Evolutionary conservation across 768 basidiomycete genomes (phyloP), one percentile per base, ranked within the genome.

Genomic region (Suillus variegatus): DNA sequence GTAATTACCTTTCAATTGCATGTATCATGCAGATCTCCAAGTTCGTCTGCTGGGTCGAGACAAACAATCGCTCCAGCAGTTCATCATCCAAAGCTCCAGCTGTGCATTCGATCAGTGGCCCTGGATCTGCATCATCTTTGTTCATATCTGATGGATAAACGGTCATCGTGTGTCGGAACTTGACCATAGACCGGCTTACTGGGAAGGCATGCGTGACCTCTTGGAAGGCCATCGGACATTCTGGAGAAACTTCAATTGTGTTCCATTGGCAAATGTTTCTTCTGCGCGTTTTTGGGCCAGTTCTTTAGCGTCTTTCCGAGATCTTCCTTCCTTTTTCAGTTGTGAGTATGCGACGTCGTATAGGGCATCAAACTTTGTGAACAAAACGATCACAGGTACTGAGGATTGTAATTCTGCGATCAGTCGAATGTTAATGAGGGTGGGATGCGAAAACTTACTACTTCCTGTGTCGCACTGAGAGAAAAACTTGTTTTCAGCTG

Each of bases 331-430:
- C 22, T 60, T 46, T 49, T 58, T 18, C 10, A 72, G 64, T 35
- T 61, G 10, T 14, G 67, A 44, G 44, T 67, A 75, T 61, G 72
- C 72, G 55, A 68, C 60, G 41, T n/a, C 46, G 47, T 73, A 61
- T 8, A 78, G 60, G 32, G 69, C 74, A 65, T 81, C 80, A 44
- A 75, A 75, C 61, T 81, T 81, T 1, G 78, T 81, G 66, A 82
- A 80, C 41, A 82, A 57, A 0, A 73, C 74, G 35, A 82, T 70
- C 3, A 81, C 76, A 6, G 80, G 80, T 25, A 81, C 81, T 82
- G 44, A 35, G 41, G 6, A 6, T 4, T 25, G 12, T 35, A 13
- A 64, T 49, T 22, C 2, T 49, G n/a, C 10, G 46, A 62, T n/a
- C 0, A 63, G 22, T 64, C 1, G n/a, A 35, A 10, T 7, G 32